phyloP scores from a whole-genome alignment of 495 filamentous ascomycete species.

The Aspergillus bertholletiae region DNA sequence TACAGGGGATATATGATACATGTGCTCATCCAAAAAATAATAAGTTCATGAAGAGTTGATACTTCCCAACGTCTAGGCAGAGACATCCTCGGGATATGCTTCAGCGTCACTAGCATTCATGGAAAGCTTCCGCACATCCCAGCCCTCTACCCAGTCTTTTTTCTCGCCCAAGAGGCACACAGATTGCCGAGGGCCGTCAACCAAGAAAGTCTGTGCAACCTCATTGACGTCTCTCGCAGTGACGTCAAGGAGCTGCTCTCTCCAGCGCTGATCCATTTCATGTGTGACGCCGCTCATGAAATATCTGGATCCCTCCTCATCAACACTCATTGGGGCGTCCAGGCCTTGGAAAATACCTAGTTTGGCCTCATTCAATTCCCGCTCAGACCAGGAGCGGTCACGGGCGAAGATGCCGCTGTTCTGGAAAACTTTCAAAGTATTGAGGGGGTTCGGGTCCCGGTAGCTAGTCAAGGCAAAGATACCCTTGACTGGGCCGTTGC shows the following conservation, averaged over 20 bases:
- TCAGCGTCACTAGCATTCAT: conserved; percentile 23
- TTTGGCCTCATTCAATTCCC: conserved; percentile 93
- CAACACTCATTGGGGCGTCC: conserved; percentile 89
- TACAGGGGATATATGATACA: conserved; percentile 14
- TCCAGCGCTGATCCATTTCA: conserved; percentile 82
- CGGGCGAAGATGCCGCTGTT: conserved; percentile 81
- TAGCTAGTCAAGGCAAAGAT: conserved; percentile 94
- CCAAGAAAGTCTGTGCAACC: conserved; percentile 77
- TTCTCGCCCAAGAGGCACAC: conserved; percentile 77
- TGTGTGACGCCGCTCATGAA: conserved; percentile 84
- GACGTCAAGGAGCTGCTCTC: conserved; percentile 86
- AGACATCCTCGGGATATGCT: conserved; percentile 8
- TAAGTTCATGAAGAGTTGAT: not conserved
- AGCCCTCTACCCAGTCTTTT: conserved; percentile 64
- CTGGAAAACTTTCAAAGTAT: conserved; percentile 79
- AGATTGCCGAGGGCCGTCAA: conserved; percentile 57
- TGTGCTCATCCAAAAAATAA: not conserved
- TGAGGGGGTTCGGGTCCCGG: conserved; percentile 92
- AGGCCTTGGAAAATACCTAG: conserved; percentile 91
- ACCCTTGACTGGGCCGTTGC: conserved; percentile 72
- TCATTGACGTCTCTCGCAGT: conserved; percentile 73
- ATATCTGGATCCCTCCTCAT: conserved; percentile 76
- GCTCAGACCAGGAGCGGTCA: conserved; percentile 78
- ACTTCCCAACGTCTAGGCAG: conserved; percentile 11
- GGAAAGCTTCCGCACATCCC: conserved; percentile 43